Evolutionary conservation across 192 early-diverging fungal species (phyloP), one percentile per base, ranked within the genome.

Genomic region (Coemansia sp.): DNA sequence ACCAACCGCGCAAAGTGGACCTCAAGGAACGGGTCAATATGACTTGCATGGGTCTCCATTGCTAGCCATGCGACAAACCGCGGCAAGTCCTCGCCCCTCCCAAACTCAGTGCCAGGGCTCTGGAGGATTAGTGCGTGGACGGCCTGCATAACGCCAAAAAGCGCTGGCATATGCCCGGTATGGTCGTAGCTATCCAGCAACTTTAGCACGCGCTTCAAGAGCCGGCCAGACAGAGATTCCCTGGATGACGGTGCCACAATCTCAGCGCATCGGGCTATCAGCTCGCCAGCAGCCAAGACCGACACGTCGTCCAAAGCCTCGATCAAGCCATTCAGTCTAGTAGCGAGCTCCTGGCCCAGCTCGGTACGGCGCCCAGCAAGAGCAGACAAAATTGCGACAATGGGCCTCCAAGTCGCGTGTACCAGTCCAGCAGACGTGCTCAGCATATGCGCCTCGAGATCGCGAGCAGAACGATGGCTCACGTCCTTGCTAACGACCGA

Each of bases 21-120:
- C 31, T 76, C 79, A n/a, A 82, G 56, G 28, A 61, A 65, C 16
- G 60, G 36, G 26, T 70, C 70, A 2, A 82, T 41, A 16, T 60
- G 58, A 13, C 65, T 64, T n/a, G 66, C 52, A 11, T 36, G 38
- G 2, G 61, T 53, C 23, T 82, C 79, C 20, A 53, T 53, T 11
- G 62, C 61, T 8, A 82, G 34, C 74, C 71, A 76, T n/a, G 64
- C 79, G 28, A 82, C 71, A 62, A 82, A 76, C 18, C 68, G 70
- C 8, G 74, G 61, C 55, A 82, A 38, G n/a, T 82, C 74, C 39
- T 82, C 70, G 25, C 76, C 70, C 1, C 12, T 45, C 13, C 23
- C 53, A 35, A 63, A 23, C 2, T 39, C 42, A 1, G 12, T 18
- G 38, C 50, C 21, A 12, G 70, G 65, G 2, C 41, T 3, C 35